A percentile compares a stretch with the other conserved stretches of the same genome.
phyloP scores from a whole-genome alignment of 176 grass and related monocot genomes.

The Eleusine coracana region DNA sequence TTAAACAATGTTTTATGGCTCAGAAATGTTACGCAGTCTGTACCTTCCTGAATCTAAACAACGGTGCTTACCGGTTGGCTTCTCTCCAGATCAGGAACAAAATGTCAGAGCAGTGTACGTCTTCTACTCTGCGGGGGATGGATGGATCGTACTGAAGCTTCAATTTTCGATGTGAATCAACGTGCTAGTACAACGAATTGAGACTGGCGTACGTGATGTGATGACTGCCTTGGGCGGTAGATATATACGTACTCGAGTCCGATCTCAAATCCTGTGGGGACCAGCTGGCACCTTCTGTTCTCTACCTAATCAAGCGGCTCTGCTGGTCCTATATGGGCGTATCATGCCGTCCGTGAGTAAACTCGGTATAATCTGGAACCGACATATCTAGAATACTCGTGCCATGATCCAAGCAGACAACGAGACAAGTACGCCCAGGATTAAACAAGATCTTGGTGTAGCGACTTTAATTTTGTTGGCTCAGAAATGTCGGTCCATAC shows the following conservation, averaged over 20 bases:
- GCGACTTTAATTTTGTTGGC: not conserved
- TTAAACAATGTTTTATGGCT: no score
- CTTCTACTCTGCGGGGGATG: no score
- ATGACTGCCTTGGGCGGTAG: not conserved
- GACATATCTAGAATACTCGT: constrained; percentile 7
- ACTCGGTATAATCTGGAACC: not conserved
- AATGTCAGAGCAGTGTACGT: no score
- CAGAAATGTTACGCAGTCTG: no score
- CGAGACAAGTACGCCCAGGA: not conserved
- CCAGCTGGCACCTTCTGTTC: not conserved
- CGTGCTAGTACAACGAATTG: no score
- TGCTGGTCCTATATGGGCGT: not conserved
- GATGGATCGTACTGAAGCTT: no score
- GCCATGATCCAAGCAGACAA: not conserved
- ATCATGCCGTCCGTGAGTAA: not conserved
- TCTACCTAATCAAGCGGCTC: not conserved
- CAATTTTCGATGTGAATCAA: no score
- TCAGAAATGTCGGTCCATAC: not conserved
- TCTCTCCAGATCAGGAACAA: no score
- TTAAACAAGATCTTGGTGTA: not conserved
- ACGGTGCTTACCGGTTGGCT: no score
- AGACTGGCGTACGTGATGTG: no score
- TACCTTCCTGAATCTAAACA: no score
- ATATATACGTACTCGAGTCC: not conserved
- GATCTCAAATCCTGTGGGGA: not conserved